Conservation (phyloP, 371 early-diverging fungal species). For the Quaeritorhiza haematococci region DNA sequence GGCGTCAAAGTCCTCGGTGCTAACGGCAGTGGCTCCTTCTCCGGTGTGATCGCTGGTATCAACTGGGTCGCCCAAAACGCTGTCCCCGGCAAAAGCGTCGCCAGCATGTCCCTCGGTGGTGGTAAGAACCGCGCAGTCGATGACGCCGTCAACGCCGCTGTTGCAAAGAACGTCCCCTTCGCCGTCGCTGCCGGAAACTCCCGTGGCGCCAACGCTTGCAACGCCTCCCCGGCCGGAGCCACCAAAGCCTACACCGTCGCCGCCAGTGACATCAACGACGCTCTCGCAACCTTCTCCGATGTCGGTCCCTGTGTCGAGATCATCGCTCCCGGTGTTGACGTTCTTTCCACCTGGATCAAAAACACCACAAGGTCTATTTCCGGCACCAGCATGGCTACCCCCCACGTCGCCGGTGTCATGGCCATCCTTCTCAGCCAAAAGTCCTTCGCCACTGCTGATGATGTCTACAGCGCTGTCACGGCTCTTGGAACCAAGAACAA, state of each 20-base stretch:
- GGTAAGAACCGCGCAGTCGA: slow-evolving; percentile 31
- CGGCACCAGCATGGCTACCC: slow-evolving; percentile 81
- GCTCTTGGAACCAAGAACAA: slow-evolving; percentile 58
- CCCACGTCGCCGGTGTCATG: slow-evolving; percentile 78
- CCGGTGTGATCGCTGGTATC: slow-evolving; percentile 57
- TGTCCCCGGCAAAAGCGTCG: slow-evolving; percentile 4
- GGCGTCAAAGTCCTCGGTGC: slow-evolving; percentile 70
- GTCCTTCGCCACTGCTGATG: not conserved
- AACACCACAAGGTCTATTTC: slow-evolving; percentile 46
- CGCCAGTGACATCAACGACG: slow-evolving; percentile 48
- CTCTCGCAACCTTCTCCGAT: slow-evolving; percentile 43
- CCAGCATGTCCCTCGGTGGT: slow-evolving; percentile 3
- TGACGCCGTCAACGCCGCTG: slow-evolving; percentile 35
- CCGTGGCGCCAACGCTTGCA: slow-evolving; percentile 54
- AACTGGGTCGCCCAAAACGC: slow-evolving; percentile 46
- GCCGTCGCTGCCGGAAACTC: slow-evolving; percentile 70
- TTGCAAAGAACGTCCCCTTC: slow-evolving; percentile 48
- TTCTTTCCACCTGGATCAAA: slow-evolving; percentile 26
- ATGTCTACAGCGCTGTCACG: slow-evolving; percentile 59
- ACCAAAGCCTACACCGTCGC: slow-evolving; percentile 63
- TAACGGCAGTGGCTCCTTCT: slow-evolving; percentile 49
- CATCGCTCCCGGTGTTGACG: slow-evolving; percentile 16
- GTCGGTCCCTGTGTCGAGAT: slow-evolving; percentile 60
- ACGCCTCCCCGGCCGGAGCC: slow-evolving; percentile 60
- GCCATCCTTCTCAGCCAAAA: slow-evolving; percentile 45